Evolutionary conservation across 441 rosid species (phyloP).

Genomic region (Macaranga tanarius): DNA sequence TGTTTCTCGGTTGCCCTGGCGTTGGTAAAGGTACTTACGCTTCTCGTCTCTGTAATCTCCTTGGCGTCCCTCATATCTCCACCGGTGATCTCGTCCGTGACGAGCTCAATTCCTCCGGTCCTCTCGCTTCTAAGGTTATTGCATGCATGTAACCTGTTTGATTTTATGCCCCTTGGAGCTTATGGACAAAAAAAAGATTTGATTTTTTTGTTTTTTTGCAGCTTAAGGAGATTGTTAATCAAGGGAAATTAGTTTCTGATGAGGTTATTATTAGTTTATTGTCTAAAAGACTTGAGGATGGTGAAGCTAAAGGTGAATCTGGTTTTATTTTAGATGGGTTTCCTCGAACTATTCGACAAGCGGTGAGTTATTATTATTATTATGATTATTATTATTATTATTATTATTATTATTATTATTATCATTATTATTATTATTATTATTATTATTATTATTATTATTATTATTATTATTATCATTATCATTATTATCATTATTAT

Average conservation of each 20-base stretch:
- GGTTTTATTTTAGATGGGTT: constrained; percentile 97
- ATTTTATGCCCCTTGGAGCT: not conserved
- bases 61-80: constrained; percentile 90
- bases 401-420: no score
- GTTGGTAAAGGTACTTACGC: constrained; percentile 99
- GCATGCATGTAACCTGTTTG: not conserved
- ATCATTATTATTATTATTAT: no score
- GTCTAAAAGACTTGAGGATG: constrained; percentile 79
- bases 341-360: constrained; percentile 90
- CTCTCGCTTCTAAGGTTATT: constrained; percentile 71
- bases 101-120: constrained; percentile 75
- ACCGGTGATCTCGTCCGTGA: constrained; percentile 98
- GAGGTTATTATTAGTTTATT: constrained; percentile 74
- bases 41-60: constrained; percentile 74
- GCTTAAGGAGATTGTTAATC: constrained; percentile 75
- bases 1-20: constrained; percentile 94
- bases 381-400: no score
- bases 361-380: constrained; percentile 69
- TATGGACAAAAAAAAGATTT: no score
- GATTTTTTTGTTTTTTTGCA: constrained; percentile 30
- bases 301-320: constrained; percentile 73
- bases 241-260: constrained; percentile 83
- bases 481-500: no score
- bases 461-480: no score
- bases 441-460: no score